These are phyloP conservation scores for Sphaerulina vaccinii DNA, from an alignment of 2,329 filamentous ascomycete genomes.

Conservation along the genomic window DNA sequence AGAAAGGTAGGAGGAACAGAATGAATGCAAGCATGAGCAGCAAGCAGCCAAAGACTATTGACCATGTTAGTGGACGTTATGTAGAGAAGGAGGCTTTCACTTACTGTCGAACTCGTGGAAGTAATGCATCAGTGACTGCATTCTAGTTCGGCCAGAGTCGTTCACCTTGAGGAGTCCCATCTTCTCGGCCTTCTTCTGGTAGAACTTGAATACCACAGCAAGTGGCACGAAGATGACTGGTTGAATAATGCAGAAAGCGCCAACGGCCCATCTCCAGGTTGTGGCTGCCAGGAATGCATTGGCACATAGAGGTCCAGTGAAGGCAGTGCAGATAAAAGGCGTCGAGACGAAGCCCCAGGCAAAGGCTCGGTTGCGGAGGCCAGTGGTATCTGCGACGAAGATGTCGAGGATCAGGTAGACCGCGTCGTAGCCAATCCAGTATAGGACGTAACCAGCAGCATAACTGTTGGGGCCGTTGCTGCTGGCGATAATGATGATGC, in stretches of 20 bases:
- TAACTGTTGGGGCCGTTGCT: conserved; percentile 33
- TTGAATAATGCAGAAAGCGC: conserved; percentile 35
- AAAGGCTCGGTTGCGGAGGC: conserved; percentile 34
- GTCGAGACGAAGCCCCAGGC: conserved; percentile 35
- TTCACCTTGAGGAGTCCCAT: conserved; percentile 28
- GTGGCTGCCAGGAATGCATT: conserved; percentile 28
- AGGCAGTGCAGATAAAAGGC: conserved; percentile 38
- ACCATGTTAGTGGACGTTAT: neutral
- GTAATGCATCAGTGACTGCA: conserved; percentile 31
- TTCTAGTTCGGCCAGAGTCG: conserved; percentile 23
- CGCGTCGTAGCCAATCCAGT: conserved; percentile 34
- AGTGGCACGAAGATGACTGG: conserved; percentile 32
- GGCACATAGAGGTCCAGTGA: conserved; percentile 32
- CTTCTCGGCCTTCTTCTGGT: conserved; percentile 32
- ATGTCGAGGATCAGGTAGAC: conserved; percentile 35
- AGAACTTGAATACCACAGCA: conserved; percentile 31
- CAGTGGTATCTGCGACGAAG: conserved; percentile 37
- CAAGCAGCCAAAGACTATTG: conserved; percentile 28
- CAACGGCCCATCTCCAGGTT: conserved; percentile 36
- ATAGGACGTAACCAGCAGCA: conserved; percentile 35
- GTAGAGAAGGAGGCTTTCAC: neutral
- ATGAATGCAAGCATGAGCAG: conserved; percentile 52
- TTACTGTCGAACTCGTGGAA: conserved; percentile 33
- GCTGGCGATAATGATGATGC: conserved; percentile 33
- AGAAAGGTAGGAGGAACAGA: conserved; percentile 69